phyloP scores from a whole-genome alignment of 202 grass and related monocot species.

The Setaria viridis region DNA sequence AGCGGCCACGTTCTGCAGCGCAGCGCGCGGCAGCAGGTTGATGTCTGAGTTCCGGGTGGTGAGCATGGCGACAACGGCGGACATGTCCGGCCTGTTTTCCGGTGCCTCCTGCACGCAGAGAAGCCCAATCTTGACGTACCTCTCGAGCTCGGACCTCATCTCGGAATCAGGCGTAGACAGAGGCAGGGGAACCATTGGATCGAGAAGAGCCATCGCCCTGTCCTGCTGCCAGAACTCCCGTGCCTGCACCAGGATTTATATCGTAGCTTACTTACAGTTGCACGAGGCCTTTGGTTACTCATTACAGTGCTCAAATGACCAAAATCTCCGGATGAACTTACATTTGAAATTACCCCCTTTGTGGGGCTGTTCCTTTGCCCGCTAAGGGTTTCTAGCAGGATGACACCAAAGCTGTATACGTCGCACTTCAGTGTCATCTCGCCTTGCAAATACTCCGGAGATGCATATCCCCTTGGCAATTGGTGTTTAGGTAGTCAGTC shows the following conservation, averaged over 20 bases:
- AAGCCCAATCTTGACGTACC: slow-evolving; percentile 35
- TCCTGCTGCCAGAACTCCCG: slow-evolving; percentile 23
- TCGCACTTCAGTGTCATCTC: slow-evolving; percentile 33
- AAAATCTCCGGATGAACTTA: background rate
- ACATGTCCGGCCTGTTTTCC: slow-evolving; percentile 34
- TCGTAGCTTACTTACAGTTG: background rate
- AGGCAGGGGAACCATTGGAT: background rate
- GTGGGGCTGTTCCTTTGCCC: slow-evolving; percentile 7
- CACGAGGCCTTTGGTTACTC: background rate
- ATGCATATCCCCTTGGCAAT: background rate
- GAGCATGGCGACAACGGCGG: slow-evolving; percentile 23
- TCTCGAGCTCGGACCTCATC: slow-evolving; percentile 20
- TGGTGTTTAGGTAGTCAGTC: background rate
- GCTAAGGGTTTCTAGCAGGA: slow-evolving; percentile 21
- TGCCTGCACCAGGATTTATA: background rate
- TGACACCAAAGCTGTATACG: slow-evolving; percentile 16
- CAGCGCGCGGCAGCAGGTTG: background rate
- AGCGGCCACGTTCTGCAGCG: background rate
- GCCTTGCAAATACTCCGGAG: background rate
- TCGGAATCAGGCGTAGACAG: background rate
- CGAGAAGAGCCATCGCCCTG: background rate
- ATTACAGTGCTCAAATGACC: background rate
- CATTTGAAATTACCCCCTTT: background rate
- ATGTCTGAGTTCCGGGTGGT: background rate
- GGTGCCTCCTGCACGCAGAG: slow-evolving; percentile 28